Evolutionary conservation across 2,329 filamentous ascomycete species (phyloP).

Genomic region (Karstenula rhodostoma): DNA sequence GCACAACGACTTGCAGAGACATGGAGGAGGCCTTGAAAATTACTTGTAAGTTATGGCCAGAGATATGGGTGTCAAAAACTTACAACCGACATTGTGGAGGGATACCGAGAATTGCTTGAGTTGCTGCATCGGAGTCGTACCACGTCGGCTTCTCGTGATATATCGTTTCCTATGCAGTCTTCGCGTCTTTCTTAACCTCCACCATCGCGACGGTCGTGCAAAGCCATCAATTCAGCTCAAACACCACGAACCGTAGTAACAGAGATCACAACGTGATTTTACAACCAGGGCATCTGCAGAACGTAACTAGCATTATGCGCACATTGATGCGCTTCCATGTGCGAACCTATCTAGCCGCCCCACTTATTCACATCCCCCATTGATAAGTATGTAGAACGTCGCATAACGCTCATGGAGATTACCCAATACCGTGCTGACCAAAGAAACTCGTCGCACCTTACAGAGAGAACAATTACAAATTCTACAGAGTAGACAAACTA

Average conservation of each 20-base stretch:
- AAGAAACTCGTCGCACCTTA: conserved; percentile 11
- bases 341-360: not conserved
- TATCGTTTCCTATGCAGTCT: too few relatives aligned
- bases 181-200: too few relatives aligned
- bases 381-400: not conserved
- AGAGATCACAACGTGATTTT: not conserved
- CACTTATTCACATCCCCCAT: not conserved
- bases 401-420: not conserved
- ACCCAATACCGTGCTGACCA: conserved; percentile 7
- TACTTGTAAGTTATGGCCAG: too few relatives aligned
- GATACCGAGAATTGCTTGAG: too few relatives aligned
- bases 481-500: not conserved
- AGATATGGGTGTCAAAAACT: too few relatives aligned
- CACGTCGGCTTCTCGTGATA: too few relatives aligned
- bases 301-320: not conserved
- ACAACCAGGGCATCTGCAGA: not conserved
- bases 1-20: too few relatives aligned
- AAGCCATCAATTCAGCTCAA: not conserved
- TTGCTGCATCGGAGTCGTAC: too few relatives aligned
- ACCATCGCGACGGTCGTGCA: too few relatives aligned
- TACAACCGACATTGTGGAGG: too few relatives aligned
- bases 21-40: too few relatives aligned
- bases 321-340: too few relatives aligned
- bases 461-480: not conserved
- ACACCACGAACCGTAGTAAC: not conserved